Conservation (phyloP, 495 filamentous ascomycete species). For the Aspergillus avenaceus region DNA sequence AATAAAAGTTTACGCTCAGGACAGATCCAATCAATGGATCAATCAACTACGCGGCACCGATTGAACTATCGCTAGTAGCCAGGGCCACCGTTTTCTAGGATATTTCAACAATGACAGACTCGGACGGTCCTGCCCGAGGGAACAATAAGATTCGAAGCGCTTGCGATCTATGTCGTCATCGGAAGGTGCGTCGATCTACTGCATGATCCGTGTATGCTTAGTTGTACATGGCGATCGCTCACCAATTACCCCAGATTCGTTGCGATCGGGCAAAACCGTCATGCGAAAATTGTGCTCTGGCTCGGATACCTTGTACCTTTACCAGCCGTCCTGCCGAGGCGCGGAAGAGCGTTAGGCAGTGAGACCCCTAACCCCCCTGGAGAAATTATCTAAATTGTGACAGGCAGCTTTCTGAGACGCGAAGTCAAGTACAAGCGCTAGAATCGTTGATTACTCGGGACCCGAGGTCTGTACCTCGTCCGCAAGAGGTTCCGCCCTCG, state of each 20-base stretch:
- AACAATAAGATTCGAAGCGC: neutral
- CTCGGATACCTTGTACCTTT: neutral
- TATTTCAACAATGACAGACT: neutral
- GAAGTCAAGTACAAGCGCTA: neutral
- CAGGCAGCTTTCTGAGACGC: neutral
- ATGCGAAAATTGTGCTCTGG: neutral
- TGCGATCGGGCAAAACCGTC: neutral
- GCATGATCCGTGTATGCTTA: too few relatives aligned
- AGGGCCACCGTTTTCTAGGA: too few relatives aligned
- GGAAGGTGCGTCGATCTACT: neutral
- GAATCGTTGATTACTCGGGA: neutral
- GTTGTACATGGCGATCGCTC: neutral
- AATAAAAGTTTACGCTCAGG: too few relatives aligned
- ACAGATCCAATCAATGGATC: too few relatives aligned
- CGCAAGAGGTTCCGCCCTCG: neutral
- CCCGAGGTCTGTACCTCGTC: neutral
- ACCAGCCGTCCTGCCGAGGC: neutral
- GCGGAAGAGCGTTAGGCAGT: neutral
- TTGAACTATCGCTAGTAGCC: too few relatives aligned
- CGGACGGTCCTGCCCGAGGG: neutral
- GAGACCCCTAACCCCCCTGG: neutral
- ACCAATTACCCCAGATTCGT: neutral
- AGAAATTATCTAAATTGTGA: neutral
- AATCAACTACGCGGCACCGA: too few relatives aligned
- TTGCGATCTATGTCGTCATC: neutral